Conservation (phyloP, 2,329 filamentous ascomycete species). For the Dactylellina drechsleri region DNA sequence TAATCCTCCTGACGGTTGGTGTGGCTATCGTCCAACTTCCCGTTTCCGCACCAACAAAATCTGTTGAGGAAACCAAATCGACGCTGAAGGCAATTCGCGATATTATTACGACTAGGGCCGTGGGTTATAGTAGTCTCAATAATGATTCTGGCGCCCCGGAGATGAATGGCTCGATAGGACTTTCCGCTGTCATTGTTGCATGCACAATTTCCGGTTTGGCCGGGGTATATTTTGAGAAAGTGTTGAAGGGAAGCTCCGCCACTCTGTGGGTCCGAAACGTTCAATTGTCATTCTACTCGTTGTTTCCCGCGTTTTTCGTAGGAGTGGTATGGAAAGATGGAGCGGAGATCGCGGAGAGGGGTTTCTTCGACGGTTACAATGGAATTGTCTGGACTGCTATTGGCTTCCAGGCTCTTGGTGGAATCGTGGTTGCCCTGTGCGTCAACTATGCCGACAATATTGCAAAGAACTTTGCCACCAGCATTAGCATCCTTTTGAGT, state of each 20-base stretch:
- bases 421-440: constrained; percentile 82
- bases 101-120: constrained; percentile 65
- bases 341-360: constrained; percentile 79
- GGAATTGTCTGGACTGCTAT: constrained; percentile 89
- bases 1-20: constrained; percentile 81
- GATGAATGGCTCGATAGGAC: constrained; percentile 82
- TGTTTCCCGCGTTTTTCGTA: constrained; percentile 86
- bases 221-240: constrained; percentile 88
- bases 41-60: constrained; percentile 63
- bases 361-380: constrained; percentile 96
- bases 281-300: constrained; percentile 91
- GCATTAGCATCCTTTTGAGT: constrained; percentile 88
- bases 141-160: constrained; percentile 67
- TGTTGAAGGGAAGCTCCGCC: constrained; percentile 85
- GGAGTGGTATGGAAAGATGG: constrained; percentile 90
- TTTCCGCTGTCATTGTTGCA: constrained; percentile 80
- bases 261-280: constrained; percentile 95
- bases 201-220: constrained; percentile 84
- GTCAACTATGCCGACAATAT: constrained; percentile 89
- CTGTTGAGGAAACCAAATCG: constrained; percentile 68
- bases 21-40: constrained; percentile 87
- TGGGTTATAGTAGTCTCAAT: constrained; percentile 65
- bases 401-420: constrained; percentile 81
- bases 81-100: constrained; percentile 88
- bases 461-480: constrained; percentile 91